Evolutionary conservation across 2,329 filamentous ascomycete genomes (phyloP).

Genomic region (Penicillium brevicompactum): DNA sequence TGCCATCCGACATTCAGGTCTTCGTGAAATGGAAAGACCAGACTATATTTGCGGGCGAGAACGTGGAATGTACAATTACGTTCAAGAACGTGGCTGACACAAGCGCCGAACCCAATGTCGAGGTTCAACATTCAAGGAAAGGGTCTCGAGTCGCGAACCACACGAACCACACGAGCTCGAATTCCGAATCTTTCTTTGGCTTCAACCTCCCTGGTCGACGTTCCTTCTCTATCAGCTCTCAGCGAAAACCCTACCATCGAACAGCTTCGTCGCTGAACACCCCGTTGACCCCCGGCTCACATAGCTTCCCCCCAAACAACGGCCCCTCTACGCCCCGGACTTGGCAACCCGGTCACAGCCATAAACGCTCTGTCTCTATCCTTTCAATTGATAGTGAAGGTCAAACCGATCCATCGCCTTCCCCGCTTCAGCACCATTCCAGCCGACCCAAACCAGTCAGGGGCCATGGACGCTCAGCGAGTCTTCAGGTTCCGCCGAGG

Average conservation of each 20-base stretch:
- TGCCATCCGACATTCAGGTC: constrained; percentile 80
- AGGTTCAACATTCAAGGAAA: constrained; percentile 38
- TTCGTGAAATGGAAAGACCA: constrained; percentile 94
- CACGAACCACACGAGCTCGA: constrained; percentile 27
- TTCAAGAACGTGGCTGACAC: constrained; percentile 78
- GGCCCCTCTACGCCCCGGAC: constrained; percentile 34
- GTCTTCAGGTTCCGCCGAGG: constrained; percentile 71
- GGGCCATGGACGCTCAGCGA: constrained; percentile 76
- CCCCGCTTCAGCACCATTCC: constrained; percentile 32
- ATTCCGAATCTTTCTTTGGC: constrained; percentile 42
- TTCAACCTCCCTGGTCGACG: constrained; percentile 42
- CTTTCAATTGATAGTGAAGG: constrained; percentile 69
- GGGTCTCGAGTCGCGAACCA: constrained; percentile 38
- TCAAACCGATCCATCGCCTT: constrained; percentile 34
- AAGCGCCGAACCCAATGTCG: constrained; percentile 32
- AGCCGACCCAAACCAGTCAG: constrained; percentile 57
- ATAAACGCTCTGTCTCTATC: constrained; percentile 79
- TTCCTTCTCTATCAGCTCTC: constrained; percentile 37
- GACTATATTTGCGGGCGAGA: constrained; percentile 94
- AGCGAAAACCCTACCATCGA: constrained; percentile 40
- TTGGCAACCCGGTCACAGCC: constrained; percentile 55
- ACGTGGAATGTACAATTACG: constrained; percentile 92
- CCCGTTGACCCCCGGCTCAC: constrained; percentile 36
- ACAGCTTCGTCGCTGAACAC: constrained; percentile 44
- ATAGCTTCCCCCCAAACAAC: constrained; percentile 43